Base-by-base conservation (phyloP, 2,329 filamentous ascomycete genomes). In the Macrophomina phaseolina region DNA sequence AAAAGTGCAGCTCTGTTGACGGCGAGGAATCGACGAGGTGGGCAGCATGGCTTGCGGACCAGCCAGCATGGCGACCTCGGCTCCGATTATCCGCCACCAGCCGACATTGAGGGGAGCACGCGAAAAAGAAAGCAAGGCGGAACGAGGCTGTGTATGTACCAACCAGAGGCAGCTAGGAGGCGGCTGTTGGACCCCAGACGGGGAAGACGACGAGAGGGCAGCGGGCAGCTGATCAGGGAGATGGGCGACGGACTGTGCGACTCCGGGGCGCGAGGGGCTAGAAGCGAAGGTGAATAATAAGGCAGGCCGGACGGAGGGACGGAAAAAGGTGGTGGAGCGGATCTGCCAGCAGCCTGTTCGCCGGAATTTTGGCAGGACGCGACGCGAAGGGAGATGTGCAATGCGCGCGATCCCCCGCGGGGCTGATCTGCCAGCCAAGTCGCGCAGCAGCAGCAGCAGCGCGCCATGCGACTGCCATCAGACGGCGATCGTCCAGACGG, bases 111-210 rank as follows among this genome's bases (percentile, higher is more conserved):
- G 55, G 40, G 38, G n/a, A 34, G 8, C 30, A n/a, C 5, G 23
- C 23, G 36, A 56, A 56, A 60, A 60, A 60, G 40, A 46, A 60
- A 60, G 55, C 55, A 60, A 32, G 55, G 55, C 55, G 55, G n/a
- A 6, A 55, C 52, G 52, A 55, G 52, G 52, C 34, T 23, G 8
- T 23, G 32, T 55, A 5, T 23, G 32, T 55, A 5, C 52, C 52
- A 55, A 18, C 52, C 52, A 23, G 34, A 55, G 32, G 16, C 34
- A 40, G 52, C 52, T 55, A 40, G 55, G 12, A 30, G 38, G 9
- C 55, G 23, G 28, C 36, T n/a, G 55, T 58, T 58, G 38, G n/a
- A 42, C 51, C 51, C 51, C 30, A n/a, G 14, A n/a, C 30, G 5
- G 9, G 14, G 51, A 53, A 30, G 53, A 32, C 23, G 36, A 18